phyloP scores from a whole-genome alignment of 331 rosid species.

The Erythrophleum ivorense region DNA sequence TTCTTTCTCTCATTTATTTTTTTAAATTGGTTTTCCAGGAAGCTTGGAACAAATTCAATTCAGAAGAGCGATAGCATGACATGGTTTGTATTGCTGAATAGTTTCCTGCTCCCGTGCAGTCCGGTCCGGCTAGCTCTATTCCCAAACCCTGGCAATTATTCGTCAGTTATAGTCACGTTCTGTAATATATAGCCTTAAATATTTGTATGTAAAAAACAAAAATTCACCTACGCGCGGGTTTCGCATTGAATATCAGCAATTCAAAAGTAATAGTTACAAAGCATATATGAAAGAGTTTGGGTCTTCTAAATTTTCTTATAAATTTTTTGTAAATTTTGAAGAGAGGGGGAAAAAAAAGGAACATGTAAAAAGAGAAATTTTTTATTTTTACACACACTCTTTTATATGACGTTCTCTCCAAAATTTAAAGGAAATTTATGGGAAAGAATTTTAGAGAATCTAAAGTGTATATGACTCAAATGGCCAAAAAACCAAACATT shows the following conservation, averaged over 20 bases:
- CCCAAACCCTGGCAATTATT: constrained; percentile 36
- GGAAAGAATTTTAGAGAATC: too few species aligned
- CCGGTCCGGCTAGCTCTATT: neutral
- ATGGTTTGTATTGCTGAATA: constrained; percentile 10
- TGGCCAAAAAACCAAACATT: too few species aligned
- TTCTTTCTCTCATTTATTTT: neutral
- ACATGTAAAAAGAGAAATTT: too few species aligned
- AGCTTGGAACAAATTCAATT: constrained; percentile 91
- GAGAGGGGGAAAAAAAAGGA: neutral
- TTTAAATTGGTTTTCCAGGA: constrained; percentile 52
- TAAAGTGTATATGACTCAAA: too few species aligned
- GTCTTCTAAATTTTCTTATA: neutral
- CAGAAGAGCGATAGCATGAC: constrained; percentile 70
- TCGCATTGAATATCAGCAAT: constrained; percentile 31
- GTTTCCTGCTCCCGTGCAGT: neutral
- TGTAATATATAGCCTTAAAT: constrained; percentile 30
- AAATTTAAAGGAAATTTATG: too few species aligned
- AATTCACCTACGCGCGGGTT: constrained; percentile 9
- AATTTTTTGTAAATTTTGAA: neutral
- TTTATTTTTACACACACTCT: too few species aligned
- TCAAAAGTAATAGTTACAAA: constrained; percentile 36
- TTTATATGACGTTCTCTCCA: too few species aligned
- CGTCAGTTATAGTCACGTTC: constrained; percentile 18
- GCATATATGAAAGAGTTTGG: constrained; percentile 15
- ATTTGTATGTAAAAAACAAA: constrained; percentile 36